phyloP scores from a whole-genome alignment of 179 eudicot species.

The Camellia oleifera region DNA sequence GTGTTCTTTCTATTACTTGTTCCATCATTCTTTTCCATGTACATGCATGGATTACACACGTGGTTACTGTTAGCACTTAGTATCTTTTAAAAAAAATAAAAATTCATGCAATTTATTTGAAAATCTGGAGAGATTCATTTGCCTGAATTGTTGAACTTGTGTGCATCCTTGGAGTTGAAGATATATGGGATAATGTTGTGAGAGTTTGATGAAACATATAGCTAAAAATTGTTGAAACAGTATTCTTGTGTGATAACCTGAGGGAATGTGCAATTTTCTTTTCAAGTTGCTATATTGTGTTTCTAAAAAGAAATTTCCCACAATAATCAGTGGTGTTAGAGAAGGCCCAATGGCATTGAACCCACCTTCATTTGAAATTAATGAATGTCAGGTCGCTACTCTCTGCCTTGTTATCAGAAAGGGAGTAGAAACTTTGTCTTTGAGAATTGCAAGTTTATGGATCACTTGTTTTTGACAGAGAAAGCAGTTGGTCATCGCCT shows the following conservation, averaged over 20 bases:
- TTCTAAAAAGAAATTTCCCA: background rate
- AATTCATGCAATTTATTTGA: background rate
- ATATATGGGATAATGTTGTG: background rate
- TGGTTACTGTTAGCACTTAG: too few species aligned
- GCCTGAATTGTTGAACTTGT: background rate
- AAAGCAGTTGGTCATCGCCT: background rate
- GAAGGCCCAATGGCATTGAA: background rate
- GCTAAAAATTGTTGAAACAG: background rate
- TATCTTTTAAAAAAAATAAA: too few species aligned
- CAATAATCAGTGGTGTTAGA: background rate
- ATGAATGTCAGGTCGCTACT: too few species aligned
- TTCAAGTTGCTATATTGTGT: too few species aligned
- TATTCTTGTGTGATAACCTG: too few species aligned
- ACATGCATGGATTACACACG: too few species aligned
- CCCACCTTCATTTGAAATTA: too few species aligned
- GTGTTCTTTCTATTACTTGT: background rate
- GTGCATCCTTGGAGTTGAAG: background rate
- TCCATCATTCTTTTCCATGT: background rate
- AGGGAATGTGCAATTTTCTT: too few species aligned
- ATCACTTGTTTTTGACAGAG: constrained; percentile 1
- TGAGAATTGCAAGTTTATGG: background rate
- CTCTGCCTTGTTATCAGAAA: too few species aligned
- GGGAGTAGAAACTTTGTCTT: background rate
- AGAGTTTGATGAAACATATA: background rate
- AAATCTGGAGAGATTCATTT: background rate